These are phyloP conservation scores for Dictyostelium capitatum DNA, from an alignment of 78 protist species.

Conservation along the genomic window DNA sequence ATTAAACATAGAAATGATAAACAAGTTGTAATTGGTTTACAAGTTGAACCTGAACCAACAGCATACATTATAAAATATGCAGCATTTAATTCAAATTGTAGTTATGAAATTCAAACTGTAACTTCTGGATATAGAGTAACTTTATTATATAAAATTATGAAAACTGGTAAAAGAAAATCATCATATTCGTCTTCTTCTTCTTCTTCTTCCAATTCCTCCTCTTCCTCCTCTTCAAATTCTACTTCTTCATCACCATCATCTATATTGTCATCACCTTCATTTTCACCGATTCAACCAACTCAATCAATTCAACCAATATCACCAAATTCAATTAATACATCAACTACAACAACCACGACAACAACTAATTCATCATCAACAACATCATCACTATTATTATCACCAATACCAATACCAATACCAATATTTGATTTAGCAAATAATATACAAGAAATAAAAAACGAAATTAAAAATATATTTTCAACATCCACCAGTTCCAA, in stretches of 20 bases:
- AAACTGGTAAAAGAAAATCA: conserved; percentile 19
- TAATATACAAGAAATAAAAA: background rate
- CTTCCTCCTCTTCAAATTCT: background rate
- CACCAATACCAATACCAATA: background rate
- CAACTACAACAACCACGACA: background rate
- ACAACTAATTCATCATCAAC: background rate
- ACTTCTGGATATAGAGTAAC: conserved; percentile 32
- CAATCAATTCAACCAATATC: too few species aligned
- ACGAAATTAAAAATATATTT: background rate
- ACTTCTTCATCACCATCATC: background rate
- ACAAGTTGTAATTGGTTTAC: background rate
- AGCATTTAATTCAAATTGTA: conserved; percentile 29
- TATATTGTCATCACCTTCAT: background rate
- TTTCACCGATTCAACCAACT: too few species aligned
- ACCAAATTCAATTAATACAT: too few species aligned
- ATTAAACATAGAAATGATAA: background rate
- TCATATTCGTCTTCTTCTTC: background rate
- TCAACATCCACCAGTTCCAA: too few species aligned
- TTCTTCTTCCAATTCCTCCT: background rate
- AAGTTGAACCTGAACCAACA: conserved; percentile 3
- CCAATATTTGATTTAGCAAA: background rate
- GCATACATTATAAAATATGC: conserved; percentile 9
- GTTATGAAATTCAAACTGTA: conserved; percentile 4
- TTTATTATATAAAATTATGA: conserved; percentile 26
- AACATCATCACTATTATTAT: background rate